phyloP scores from a whole-genome alignment of 2,329 filamentous ascomycete species.

The Ploettnerulaceae sp. region DNA sequence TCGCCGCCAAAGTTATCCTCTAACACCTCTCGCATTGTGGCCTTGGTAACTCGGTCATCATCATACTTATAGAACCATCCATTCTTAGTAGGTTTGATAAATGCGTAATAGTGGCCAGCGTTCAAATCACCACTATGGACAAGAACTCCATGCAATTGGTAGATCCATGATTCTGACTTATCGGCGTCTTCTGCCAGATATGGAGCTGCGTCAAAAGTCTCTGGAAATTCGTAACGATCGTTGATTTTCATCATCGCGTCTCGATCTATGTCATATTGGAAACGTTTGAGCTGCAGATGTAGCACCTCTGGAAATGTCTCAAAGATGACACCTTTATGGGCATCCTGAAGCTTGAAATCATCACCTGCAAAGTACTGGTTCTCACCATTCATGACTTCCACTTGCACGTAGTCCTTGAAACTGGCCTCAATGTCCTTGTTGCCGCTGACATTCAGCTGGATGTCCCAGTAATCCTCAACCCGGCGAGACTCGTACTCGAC shows the following conservation, averaged over 20 bases:
- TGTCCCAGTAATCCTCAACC: constrained; percentile 97
- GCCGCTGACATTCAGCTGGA: constrained; percentile 92
- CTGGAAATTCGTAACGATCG: constrained; percentile 84
- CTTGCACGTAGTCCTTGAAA: constrained; percentile 93
- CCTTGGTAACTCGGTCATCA: constrained; percentile 93
- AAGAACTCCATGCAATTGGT: constrained; percentile 89
- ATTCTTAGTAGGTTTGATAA: constrained; percentile 87
- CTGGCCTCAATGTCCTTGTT: constrained; percentile 92
- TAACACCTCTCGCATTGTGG: constrained; percentile 82
- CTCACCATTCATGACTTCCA: constrained; percentile 94
- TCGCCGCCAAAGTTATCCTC: constrained; percentile 97
- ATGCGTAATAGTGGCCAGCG: constrained; percentile 97
- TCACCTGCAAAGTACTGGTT: constrained; percentile 96
- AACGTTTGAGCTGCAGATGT: constrained; percentile 92
- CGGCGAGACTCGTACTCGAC: constrained; percentile 96
- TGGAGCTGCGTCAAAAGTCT: constrained; percentile 75
- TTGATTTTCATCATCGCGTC: constrained; percentile 99
- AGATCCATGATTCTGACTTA: constrained; percentile 81
- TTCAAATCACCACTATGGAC: constrained; percentile 97
- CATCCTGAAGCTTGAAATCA: constrained; percentile 87
- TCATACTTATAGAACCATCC: constrained; percentile 97
- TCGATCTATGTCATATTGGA: constrained; percentile 93
- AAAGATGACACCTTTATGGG: constrained; percentile 97
- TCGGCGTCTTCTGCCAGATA: constrained; percentile 86
- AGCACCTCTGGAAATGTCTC: constrained; percentile 90